Evolutionary conservation across 352 stramenopile species (phyloP), one percentile per base, ranked within the genome.

Genomic region (Phytophthora sp.): DNA sequence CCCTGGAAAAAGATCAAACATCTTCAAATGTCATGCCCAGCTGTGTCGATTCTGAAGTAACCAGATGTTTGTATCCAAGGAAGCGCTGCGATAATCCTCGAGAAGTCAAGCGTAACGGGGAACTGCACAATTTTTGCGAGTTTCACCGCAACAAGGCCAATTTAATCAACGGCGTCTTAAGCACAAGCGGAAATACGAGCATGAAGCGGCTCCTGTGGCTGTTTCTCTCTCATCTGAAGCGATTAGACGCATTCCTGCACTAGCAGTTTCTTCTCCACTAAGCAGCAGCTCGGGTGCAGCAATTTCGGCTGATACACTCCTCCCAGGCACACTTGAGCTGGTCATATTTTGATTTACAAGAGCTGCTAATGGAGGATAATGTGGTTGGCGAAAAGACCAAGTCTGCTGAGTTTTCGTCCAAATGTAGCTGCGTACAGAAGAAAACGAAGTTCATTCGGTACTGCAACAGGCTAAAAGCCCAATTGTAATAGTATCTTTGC

Each of bases 91-190:
- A 18, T 26, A 43, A 52, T 4, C 37, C 27, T 20, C 37, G 51
- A 13, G 51, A 20, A 5, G 15, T 50, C 12, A 60, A 60, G 27
- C 20, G 28, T 10, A 61, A 45, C 13, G 53, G 53, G 46, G 69
- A 76, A 21, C 57, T 76, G 15, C 77, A 84, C 52, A 62, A 58
- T 12, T 51, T 72, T 18, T 67, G 63, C 24, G 37, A 72, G 18
- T 63, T 56, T 17, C 56, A 72, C 28, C 63, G 49, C 5, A 30
- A 54, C 49, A 72, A 67, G 23, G 63, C 63, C 37, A 67, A 67
- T 59, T 65, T 32, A 72, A 72, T 23, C 51, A 71, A 52, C 64
- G 64, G 32, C 31, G 64, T n/a, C 58, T 73, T 17, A 52, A 73
- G 18, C 62, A 65, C 38, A 60, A 61, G 18, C 48, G 58, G 2